Evolutionary conservation across 371 early-diverging fungal genomes (phyloP).

Genomic region (Mortierella sp.): DNA sequence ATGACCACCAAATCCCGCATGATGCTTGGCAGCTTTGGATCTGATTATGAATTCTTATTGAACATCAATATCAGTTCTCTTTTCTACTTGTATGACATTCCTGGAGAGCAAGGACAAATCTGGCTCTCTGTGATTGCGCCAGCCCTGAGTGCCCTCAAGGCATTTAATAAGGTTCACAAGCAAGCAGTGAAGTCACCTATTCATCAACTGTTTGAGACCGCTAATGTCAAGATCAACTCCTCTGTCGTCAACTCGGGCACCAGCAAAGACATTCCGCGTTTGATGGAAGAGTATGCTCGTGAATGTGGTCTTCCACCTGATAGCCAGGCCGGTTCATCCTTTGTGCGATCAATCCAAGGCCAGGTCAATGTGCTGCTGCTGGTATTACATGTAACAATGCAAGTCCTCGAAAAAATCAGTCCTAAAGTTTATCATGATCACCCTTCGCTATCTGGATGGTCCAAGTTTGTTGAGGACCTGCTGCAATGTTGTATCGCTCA

Average conservation of each 20-base stretch:
- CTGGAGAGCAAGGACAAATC: constrained; percentile 18
- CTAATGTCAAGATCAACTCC: constrained; percentile 27
- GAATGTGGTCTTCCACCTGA: constrained; percentile 9
- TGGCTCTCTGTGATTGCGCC: constrained; percentile 30
- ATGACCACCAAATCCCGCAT: neutral
- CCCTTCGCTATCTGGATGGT: constrained; percentile 37
- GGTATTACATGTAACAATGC: neutral
- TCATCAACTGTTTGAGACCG: constrained; percentile 53
- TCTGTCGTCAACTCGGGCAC: neutral
- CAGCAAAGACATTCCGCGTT: neutral
- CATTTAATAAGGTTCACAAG: constrained; percentile 11
- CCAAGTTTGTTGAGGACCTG: constrained; percentile 49
- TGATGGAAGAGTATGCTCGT: neutral
- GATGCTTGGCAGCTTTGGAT: constrained; percentile 10
- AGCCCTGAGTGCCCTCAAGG: neutral
- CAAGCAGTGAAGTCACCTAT: constrained; percentile 33
- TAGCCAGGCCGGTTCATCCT: constrained; percentile 6
- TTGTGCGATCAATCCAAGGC: neutral
- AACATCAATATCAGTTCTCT: neutral
- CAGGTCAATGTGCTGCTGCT: neutral
- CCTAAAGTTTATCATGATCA: neutral
- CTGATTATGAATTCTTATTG: neutral
- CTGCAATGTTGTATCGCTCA: constrained; percentile 18
- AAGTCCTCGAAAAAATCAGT: neutral
- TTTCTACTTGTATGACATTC: constrained; percentile 15